Evolutionary conservation across 495 filamentous ascomycete genomes (phyloP), one percentile per base, ranked within the genome.

Genomic region (Penicillium lividum): DNA sequence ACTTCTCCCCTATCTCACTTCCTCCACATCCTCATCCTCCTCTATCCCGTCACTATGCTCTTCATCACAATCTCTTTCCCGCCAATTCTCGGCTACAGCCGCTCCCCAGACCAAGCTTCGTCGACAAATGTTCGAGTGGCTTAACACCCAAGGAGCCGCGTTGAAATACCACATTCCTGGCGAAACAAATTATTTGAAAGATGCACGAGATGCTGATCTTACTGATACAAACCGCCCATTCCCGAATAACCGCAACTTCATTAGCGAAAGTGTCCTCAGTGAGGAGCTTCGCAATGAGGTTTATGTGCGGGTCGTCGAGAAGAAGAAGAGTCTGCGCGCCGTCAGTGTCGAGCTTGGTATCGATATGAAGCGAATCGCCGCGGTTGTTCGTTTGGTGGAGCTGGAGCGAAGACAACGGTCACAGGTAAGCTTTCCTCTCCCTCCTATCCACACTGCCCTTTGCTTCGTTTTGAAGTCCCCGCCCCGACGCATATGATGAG

Each of bases 341-440:
- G 91, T 96, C 33, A 94, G 90, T 77, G 89, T 86, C 2, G 80
- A 88, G 57, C 76, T 89, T 50, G 82, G 83, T 15, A 88, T 98
- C 9, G 91, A 93, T 59, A 89, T 98, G 77, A 82, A 88, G 61
- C 82, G 94, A 53, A 89, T 98, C 22, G 95, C 84, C 7, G 94
- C 94, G 28, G 89, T 97, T 29, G 88, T 97, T 18, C 77, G 94
- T 58, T 76, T 98, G 67, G 94, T 93, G 70, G 86, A 89, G 66
- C 73, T 98, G 57, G 93, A 98, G 77, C 91, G 89, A 73, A 75
- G 86, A 55, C 91, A 84, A 90, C 68, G 80, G 56, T 68, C 80
- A 57, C 78, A 90, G 81, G 94, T 97, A 79, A 71, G 82, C 28
- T 48, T 16, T 64, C 59, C 54, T 57, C 46, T 51, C 25, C 51